phyloP scores from a whole-genome alignment of 1,139 yeast species.

The Blastobotrys capitulatus region DNA sequence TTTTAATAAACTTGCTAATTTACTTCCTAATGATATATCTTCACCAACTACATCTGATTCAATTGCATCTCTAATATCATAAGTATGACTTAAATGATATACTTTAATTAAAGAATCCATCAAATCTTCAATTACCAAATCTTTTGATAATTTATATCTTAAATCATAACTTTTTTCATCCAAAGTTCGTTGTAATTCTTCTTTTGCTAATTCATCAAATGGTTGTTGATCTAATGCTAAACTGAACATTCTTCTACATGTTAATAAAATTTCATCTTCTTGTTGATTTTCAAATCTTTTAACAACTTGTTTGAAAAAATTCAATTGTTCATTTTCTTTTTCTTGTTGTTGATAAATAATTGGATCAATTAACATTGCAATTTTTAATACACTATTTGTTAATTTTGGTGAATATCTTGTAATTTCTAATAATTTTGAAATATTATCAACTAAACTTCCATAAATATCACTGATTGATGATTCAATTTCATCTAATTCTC shows the following conservation, averaged over 20 bases:
- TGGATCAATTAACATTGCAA: slow-evolving; percentile 27
- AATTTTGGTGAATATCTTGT: slow-evolving; percentile 27
- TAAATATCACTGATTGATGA: slow-evolving; percentile 18
- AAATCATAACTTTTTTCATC: slow-evolving; percentile 22
- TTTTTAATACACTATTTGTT: slow-evolving; percentile 23
- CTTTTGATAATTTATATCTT: slow-evolving; percentile 14
- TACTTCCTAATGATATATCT: neutral
- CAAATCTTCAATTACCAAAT: slow-evolving; percentile 8
- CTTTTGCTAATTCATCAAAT: slow-evolving; percentile 17
- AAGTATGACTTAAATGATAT: slow-evolving; percentile 16
- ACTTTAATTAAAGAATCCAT: slow-evolving; percentile 17
- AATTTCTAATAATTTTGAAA: slow-evolving; percentile 26
- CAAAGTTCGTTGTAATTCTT: slow-evolving; percentile 14
- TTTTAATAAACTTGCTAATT: neutral
- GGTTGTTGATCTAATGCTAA: slow-evolving; percentile 14
- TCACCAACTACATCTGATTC: slow-evolving; percentile 15
- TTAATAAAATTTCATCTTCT: slow-evolving; percentile 16
- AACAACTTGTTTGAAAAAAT: slow-evolving; percentile 20
- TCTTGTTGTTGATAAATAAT: slow-evolving; percentile 26
- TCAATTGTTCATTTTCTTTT: slow-evolving; percentile 24
- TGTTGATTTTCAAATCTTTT: slow-evolving; percentile 23
- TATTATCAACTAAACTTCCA: slow-evolving; percentile 19
- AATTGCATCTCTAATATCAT: slow-evolving; percentile 17
- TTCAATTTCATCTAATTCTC: slow-evolving; percentile 19
- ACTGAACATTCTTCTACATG: slow-evolving; percentile 21